phyloP scores from a whole-genome alignment of 1,284 basidiomycete species.

The Tilletia indica region DNA sequence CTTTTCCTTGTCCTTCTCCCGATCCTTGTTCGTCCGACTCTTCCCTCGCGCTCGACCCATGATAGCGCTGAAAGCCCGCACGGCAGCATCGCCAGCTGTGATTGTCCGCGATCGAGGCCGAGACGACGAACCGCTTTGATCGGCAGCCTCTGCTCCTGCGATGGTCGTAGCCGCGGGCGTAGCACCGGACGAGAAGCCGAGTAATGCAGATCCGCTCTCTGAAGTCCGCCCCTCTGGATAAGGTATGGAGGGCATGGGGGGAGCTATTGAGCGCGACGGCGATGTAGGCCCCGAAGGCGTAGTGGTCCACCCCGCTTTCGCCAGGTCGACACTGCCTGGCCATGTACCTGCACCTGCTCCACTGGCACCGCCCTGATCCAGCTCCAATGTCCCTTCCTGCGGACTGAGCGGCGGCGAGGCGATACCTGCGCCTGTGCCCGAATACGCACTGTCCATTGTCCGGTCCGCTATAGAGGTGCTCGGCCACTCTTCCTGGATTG shows the following conservation, averaged over 20 bases:
- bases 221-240: background rate
- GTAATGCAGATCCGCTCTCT: background rate
- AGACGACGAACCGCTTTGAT: background rate
- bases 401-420: no score
- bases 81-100: conserved; percentile 10
- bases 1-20: conserved; percentile 4
- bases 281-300: no score
- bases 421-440: no score
- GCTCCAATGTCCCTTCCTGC: no score
- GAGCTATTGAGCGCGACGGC: background rate
- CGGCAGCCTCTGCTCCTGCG: background rate
- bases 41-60: conserved; percentile 6
- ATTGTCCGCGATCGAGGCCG: conserved; percentile 6
- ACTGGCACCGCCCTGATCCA: no score
- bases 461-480: no score
- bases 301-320: no score
- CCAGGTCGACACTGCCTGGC: no score
- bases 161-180: background rate
- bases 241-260: no score
- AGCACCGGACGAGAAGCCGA: background rate
- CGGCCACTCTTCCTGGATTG: no score
- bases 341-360: no score
- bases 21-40: conserved; percentile 10
- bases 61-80: background rate
- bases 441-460: no score